Percentiles rank a stretch among this genome's conserved stretches.
Evolutionary conservation across 106 monocot genomes (phyloP).

Genomic region (Allium sativum): DNA sequence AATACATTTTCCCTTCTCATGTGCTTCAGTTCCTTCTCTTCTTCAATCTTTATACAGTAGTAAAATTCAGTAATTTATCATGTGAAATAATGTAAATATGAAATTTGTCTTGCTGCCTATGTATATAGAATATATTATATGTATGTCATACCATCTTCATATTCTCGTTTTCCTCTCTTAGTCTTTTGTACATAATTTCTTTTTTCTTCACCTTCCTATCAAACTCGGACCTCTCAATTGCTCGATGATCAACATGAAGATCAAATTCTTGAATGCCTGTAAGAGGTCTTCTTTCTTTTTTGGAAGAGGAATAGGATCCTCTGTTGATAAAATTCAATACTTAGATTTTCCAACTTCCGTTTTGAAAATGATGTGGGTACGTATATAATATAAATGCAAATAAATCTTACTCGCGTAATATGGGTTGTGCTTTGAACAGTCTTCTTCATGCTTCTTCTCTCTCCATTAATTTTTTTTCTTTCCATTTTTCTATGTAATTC

Average conservation of each 20-base stretch:
- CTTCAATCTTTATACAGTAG: constrained; percentile 48
- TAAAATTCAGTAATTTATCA: not conserved
- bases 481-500: constrained; percentile 51
- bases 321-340: constrained; percentile 15
- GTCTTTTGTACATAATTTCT: constrained; percentile 59
- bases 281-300: constrained; percentile 76
- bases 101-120: not conserved
- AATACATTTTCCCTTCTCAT: constrained; percentile 78
- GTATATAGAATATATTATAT: not conserved
- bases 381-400: not conserved
- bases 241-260: constrained; percentile 72
- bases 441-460: constrained; percentile 64
- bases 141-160: constrained; percentile 40
- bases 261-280: constrained; percentile 76
- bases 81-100: not conserved
- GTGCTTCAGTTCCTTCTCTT: constrained; percentile 79
- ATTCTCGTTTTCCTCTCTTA: constrained; percentile 73
- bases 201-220: constrained; percentile 81
- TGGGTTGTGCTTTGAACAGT: constrained; percentile 64
- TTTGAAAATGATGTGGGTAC: not conserved
- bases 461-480: constrained; percentile 51
- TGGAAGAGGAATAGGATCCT: constrained; percentile 69
- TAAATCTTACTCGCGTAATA: constrained; percentile 32
- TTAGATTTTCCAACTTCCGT: not conserved
- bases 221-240: constrained; percentile 73